Base-by-base conservation (phyloP, 352 stramenopile species). In the Phytophthora boehmeriae region DNA sequence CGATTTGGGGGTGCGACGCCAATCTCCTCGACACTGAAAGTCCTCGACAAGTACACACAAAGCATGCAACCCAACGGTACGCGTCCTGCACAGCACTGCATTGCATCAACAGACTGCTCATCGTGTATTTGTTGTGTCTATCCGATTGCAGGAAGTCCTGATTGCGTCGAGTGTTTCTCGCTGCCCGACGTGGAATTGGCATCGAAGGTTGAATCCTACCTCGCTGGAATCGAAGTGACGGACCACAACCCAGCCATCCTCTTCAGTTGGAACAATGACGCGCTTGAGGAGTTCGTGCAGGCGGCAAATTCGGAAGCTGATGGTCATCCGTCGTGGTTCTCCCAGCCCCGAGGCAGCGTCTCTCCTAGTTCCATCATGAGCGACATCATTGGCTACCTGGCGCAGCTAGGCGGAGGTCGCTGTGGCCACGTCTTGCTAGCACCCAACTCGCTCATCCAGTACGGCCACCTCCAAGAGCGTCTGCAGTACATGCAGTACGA, bases 401-500 rank as follows among this genome's bases (percentile, higher is more conserved):
- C 71, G n/a, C 63, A 76, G 44, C 59, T 77, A 6, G 68, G 67
- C 41, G 71, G 71, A 23, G 71, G 71, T 22, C 63, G 64, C 20
- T 80, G 60, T 22, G 71, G 69, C 10, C 66, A 68, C 56, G 58
- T 80, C 30, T 56, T 80, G 19, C 54, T 80, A 19, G 71, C 71
- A 16, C 71, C 71, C 20, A 80, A 80, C 57, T 75, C 67, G 54
- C 67, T 80, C 43, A 80, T 80, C 35, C 71, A 80, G 52, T 80
- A 77, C 48, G 71, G 67, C 5, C 71, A 80, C 19, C 53, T 80
- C 49, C 68, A 76, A 61, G 71, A 76, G 41, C 67, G 67, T 4
- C 64, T 80, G 23, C 67, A 76, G 43, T 80, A 80, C 54, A 80
- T 80, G 67, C 67, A 80, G 54, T 75, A 80, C 60, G 71, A 80